A percentile compares a stretch with the other conserved stretches of the same genome.
Evolutionary conservation across 2,329 filamentous ascomycete genomes (phyloP).

Genomic region (Ophiostoma perfectum): DNA sequence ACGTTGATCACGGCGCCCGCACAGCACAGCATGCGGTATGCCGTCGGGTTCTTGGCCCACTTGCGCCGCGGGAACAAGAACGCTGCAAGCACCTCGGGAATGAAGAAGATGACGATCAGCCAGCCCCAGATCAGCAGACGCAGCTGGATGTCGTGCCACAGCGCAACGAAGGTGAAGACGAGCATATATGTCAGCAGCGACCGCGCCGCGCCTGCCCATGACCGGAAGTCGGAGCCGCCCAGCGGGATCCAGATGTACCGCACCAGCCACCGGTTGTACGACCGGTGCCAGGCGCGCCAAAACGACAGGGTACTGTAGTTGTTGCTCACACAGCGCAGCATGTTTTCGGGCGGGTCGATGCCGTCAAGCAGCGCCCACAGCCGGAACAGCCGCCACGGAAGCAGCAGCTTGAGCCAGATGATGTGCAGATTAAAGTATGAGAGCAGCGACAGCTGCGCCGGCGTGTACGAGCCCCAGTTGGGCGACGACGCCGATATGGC

Average conservation of each 20-base stretch:
- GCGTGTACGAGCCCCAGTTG: constrained; percentile 75
- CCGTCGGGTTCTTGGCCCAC: constrained; percentile 64
- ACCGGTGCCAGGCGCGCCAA: constrained; percentile 95
- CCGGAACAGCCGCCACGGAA: constrained; percentile 97
- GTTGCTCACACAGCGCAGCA: constrained; percentile 92
- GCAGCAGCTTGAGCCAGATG: constrained; percentile 94
- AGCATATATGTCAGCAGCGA: constrained; percentile 70
- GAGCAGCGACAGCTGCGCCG: constrained; percentile 81
- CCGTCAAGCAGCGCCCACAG: constrained; percentile 91
- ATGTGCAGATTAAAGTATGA: constrained; percentile 95
- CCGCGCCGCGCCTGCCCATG: constrained; percentile 44
- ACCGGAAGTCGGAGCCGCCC: constrained; percentile 59
- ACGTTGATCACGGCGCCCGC: constrained; percentile 77
- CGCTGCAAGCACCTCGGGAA: constrained; percentile 74
- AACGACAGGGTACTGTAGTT: constrained; percentile 89
- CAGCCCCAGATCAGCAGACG: constrained; percentile 92
- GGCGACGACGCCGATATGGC: constrained; percentile 81
- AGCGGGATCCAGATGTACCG: constrained; percentile 92
- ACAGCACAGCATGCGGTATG: constrained; percentile 75
- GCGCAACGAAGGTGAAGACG: constrained; percentile 92
- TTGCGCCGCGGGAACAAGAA: constrained; percentile 66
- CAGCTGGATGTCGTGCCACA: constrained; percentile 97
- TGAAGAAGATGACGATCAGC: constrained; percentile 88
- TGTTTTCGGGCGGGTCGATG: constrained; percentile 94
- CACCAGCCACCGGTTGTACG: constrained; percentile 89